A percentile compares a stretch with the other conserved stretches of the same genome.
Conservation (phyloP, 495 filamentous ascomycete genomes). For the Eremomyces bilateralis region DNA sequence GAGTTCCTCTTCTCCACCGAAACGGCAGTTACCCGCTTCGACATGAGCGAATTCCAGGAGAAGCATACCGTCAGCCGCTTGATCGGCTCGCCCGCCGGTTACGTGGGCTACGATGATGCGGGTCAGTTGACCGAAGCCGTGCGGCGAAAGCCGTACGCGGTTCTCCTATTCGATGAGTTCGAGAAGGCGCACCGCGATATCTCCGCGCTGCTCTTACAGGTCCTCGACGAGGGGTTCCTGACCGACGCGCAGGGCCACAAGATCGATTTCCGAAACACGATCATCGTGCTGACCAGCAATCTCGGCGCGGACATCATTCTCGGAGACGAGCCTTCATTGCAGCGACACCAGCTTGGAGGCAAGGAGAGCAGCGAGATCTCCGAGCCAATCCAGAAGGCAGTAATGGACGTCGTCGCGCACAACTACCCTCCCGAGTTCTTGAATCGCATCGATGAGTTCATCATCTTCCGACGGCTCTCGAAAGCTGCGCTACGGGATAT, state of each 20-base stretch:
- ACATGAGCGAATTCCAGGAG: conserved; percentile 97
- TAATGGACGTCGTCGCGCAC: conserved; percentile 69
- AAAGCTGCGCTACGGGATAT: conserved; percentile 66
- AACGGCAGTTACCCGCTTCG: conserved; percentile 73
- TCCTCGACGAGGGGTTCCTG: conserved; percentile 89
- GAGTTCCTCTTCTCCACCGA: conserved; percentile 84
- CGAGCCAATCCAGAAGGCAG: conserved; percentile 44
- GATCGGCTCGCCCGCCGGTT: conserved; percentile 82
- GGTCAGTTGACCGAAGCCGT: conserved; percentile 94
- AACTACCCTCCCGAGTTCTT: conserved; percentile 84
- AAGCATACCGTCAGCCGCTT: conserved; percentile 87
- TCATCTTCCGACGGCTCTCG: conserved; percentile 75
- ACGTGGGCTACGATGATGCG: conserved; percentile 92
- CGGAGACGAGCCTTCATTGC: conserved; percentile 29
- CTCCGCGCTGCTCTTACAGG: conserved; percentile 78
- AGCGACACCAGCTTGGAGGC: conserved; percentile 31
- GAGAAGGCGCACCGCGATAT: conserved; percentile 96
- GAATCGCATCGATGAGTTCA: conserved; percentile 92
- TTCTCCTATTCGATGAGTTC: conserved; percentile 90
- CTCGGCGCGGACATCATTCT: conserved; percentile 60
- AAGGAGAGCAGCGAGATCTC: conserved; percentile 35
- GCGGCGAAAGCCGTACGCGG: conserved; percentile 83
- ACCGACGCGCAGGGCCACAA: conserved; percentile 92
- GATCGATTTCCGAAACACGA: conserved; percentile 86
- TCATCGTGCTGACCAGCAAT: conserved; percentile 91